Conservation (phyloP, 2,329 filamentous ascomycete species). For the Dactylellina cionopaga region DNA sequence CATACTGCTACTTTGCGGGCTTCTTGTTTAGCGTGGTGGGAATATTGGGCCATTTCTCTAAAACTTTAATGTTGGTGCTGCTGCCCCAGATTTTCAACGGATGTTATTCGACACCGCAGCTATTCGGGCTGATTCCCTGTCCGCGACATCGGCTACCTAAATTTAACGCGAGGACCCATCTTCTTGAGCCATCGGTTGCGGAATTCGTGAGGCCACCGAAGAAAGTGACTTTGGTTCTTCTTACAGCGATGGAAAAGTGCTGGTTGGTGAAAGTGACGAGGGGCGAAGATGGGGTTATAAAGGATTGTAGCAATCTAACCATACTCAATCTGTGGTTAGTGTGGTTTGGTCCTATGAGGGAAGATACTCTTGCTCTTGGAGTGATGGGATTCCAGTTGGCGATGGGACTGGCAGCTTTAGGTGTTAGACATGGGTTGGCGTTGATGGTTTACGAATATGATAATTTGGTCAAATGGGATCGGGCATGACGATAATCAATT, state of each 20-base stretch:
- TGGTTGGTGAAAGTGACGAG: constrained; percentile 74
- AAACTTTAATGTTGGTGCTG: constrained; percentile 89
- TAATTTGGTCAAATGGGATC: constrained; percentile 66
- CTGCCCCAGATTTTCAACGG: constrained; percentile 98
- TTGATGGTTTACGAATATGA: constrained; percentile 89
- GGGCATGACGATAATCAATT: no score
- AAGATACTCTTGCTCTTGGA: constrained; percentile 82
- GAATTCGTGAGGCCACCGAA: constrained; percentile 74
- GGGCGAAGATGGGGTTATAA: constrained; percentile 73
- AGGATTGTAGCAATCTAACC: constrained; percentile 88
- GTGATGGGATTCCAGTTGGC: constrained; percentile 80
- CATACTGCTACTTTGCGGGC: constrained; percentile 98
- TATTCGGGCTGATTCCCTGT: constrained; percentile 89
- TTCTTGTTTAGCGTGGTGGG: constrained; percentile 99
- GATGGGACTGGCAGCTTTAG: constrained; percentile 82
- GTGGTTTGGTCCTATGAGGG: constrained; percentile 89
- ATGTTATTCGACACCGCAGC: constrained; percentile 87
- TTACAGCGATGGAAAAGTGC: constrained; percentile 76
- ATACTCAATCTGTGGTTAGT: constrained; percentile 96
- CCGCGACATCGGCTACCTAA: constrained; percentile 89
- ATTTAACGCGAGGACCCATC: constrained; percentile 84
- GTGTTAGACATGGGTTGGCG: constrained; percentile 85
- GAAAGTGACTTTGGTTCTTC: constrained; percentile 69
- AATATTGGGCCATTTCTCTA: constrained; percentile 97
- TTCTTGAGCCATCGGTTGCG: constrained; percentile 87